Evolutionary conservation across 352 stramenopile genomes (phyloP).

Genomic region (Globisporangium sylvaticum): DNA sequence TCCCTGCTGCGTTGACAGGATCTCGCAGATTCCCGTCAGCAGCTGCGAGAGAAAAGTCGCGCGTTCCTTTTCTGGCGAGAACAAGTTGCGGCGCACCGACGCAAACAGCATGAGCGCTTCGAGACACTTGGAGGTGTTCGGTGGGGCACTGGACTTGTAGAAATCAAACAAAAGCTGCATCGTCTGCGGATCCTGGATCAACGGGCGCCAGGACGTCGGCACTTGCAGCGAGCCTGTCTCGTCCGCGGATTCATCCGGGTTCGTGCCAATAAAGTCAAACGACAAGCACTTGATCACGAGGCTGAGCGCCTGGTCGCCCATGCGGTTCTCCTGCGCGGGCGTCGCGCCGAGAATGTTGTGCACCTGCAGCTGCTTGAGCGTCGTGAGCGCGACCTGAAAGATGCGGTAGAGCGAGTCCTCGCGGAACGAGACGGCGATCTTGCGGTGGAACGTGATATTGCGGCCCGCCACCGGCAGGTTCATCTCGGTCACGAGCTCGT

Average conservation of each 20-base stretch:
- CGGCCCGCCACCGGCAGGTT: constrained; percentile 92
- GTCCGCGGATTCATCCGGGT: constrained; percentile 96
- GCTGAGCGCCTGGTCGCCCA: constrained; percentile 91
- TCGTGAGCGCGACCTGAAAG: constrained; percentile 96
- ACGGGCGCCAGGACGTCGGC: constrained; percentile 92
- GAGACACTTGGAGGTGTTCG: constrained; percentile 94
- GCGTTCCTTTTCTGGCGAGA: constrained; percentile 95
- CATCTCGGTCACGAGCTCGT: constrained; percentile 97
- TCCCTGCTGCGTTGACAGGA: constrained; percentile 94
- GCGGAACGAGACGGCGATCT: constrained; percentile 96
- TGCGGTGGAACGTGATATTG: constrained; percentile 97
- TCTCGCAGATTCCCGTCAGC: constrained; percentile 91
- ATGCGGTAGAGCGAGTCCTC: constrained; percentile 95
- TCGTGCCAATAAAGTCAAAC: constrained; percentile 99
- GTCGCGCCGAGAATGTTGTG: constrained; percentile 81
- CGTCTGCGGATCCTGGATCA: constrained; percentile 93
- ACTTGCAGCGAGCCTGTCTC: constrained; percentile 97
- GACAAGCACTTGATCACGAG: constrained; percentile 94
- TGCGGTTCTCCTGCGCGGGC: constrained; percentile 86
- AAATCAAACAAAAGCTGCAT: constrained; percentile 96
- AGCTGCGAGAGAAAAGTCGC: constrained; percentile 91
- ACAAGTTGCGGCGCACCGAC: constrained; percentile 95
- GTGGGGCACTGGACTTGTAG: constrained; percentile 91
- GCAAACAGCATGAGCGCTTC: constrained; percentile 95
- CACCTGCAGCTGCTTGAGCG: constrained; percentile 93